Evolutionary conservation across 2,329 filamentous ascomycete species (phyloP).

Genomic region (Pleoardoris graminearum): DNA sequence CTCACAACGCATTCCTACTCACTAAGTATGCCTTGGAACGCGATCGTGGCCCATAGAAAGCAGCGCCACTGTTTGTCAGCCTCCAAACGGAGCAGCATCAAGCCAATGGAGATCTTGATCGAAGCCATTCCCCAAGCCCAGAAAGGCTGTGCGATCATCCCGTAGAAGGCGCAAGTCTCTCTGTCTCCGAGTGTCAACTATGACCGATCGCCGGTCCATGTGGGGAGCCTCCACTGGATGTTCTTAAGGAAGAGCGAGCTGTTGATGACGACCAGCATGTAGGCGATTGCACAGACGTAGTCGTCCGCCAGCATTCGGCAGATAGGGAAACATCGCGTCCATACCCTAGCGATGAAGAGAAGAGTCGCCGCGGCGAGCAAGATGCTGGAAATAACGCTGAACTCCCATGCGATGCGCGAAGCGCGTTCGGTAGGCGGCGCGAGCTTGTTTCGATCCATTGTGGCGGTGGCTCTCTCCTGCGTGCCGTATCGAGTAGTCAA

Average conservation of each 20-base stretch:
- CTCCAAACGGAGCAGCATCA: constrained; percentile 25
- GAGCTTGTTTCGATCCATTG: background rate
- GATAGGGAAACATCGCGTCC: constrained; percentile 18
- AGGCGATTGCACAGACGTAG: constrained; percentile 19
- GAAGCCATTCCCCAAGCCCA: constrained; percentile 24
- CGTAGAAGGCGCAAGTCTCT: constrained; percentile 12
- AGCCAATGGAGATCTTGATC: constrained; percentile 21
- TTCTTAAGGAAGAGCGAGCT: constrained; percentile 18
- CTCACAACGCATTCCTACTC: too few relatives aligned
- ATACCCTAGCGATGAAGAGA: constrained; percentile 21
- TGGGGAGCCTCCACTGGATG: constrained; percentile 17
- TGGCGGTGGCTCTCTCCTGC: background rate
- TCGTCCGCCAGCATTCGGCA: constrained; percentile 22
- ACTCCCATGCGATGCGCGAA: constrained; percentile 4
- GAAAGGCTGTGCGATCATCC: constrained; percentile 22
- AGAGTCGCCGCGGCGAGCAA: constrained; percentile 17
- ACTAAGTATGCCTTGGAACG: constrained; percentile 14
- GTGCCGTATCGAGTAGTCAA: background rate
- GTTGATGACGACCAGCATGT: constrained; percentile 19
- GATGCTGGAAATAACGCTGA: constrained; percentile 15
- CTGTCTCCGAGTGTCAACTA: constrained; percentile 17
- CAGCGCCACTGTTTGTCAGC: constrained; percentile 13
- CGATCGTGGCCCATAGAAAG: constrained; percentile 22
- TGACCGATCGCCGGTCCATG: background rate
- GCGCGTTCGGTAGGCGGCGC: background rate